Evolutionary conservation across 2,329 filamentous ascomycete species (phyloP).

Genomic region (Neospermospora avenae): DNA sequence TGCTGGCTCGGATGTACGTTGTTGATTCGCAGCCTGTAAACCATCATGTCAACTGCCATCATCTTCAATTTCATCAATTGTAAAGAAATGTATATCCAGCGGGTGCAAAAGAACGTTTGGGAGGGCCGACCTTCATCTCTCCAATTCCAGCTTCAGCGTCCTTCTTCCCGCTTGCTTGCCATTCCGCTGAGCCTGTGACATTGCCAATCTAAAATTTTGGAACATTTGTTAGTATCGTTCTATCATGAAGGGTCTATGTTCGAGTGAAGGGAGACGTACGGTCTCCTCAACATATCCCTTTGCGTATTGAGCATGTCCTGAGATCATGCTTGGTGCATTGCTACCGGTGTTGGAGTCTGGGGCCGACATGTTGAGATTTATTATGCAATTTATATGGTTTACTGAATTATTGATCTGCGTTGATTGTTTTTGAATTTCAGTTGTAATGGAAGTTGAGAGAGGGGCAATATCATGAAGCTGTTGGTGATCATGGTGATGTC

Average conservation of each 20-base stretch:
- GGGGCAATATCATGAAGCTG: background rate
- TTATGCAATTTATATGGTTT: background rate
- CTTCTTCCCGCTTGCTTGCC: slow-evolving; percentile 61
- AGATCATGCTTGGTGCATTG: slow-evolving; percentile 53
- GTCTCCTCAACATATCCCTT: slow-evolving; percentile 62
- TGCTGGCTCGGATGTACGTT: slow-evolving; percentile 15
- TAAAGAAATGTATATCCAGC: too few relatives aligned
- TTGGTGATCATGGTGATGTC: background rate
- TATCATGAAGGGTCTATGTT: background rate
- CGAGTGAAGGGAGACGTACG: background rate
- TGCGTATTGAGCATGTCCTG: slow-evolving; percentile 63
- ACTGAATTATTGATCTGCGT: background rate
- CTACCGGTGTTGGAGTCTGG: slow-evolving; percentile 2
- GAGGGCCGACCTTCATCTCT: slow-evolving; percentile 44
- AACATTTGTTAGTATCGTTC: background rate
- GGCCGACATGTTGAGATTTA: slow-evolving; percentile 13
- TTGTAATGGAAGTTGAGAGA: background rate
- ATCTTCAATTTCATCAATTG: background rate
- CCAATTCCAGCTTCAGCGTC: slow-evolving; percentile 61
- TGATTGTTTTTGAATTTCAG: background rate
- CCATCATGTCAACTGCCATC: background rate
- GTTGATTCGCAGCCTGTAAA: slow-evolving; percentile 4
- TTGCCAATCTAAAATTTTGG: slow-evolving; percentile 40
- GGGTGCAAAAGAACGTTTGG: too few relatives aligned
- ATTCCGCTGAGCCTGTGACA: slow-evolving; percentile 58